Percentiles rank a stretch among this genome's conserved stretches.
Evolutionary conservation across 352 stramenopile genomes (phyloP).

Genomic region (Thalassiosira exigua): DNA sequence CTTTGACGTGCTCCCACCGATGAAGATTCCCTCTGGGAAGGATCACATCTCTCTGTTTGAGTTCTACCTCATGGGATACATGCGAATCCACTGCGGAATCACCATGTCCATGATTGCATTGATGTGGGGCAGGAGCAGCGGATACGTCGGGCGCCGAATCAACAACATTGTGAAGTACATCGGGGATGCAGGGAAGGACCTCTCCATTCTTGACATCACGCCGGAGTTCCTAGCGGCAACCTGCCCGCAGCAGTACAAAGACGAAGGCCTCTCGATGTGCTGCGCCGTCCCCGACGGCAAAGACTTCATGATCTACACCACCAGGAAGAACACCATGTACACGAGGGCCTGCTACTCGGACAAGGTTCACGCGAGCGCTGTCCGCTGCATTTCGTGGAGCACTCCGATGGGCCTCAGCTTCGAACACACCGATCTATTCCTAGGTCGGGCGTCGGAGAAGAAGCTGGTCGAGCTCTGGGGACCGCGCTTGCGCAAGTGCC

Average conservation of each 20-base stretch:
- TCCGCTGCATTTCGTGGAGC: constrained; percentile 23
- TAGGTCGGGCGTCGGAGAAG: constrained; percentile 15
- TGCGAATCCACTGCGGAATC: constrained; percentile 8
- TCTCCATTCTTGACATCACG: constrained; percentile 18
- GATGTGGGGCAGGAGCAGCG: background rate
- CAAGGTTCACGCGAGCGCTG: constrained; percentile 19
- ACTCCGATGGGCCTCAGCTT: constrained; percentile 29
- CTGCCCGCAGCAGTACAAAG: constrained; percentile 23
- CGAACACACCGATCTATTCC: constrained; percentile 19
- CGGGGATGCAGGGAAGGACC: constrained; percentile 12
- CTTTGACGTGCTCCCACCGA: constrained; percentile 11
- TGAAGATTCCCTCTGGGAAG: background rate
- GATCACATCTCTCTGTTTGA: constrained; percentile 6
- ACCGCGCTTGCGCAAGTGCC: constrained; percentile 17
- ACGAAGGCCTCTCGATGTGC: constrained; percentile 11
- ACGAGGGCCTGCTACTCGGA: constrained; percentile 26
- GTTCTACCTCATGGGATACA: constrained; percentile 7
- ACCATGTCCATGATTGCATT: background rate
- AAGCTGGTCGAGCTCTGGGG: constrained; percentile 24
- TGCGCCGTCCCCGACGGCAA: constrained; percentile 20
- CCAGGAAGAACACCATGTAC: constrained; percentile 13
- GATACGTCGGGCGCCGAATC: background rate
- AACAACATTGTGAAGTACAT: background rate
- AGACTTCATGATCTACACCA: constrained; percentile 22
- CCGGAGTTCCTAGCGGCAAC: constrained; percentile 12